A percentile compares a stretch with the other conserved stretches of the same genome.
These are phyloP conservation scores for Dendrobium catenatum DNA, from an alignment of 106 monocot species.

Conservation along the genomic window DNA sequence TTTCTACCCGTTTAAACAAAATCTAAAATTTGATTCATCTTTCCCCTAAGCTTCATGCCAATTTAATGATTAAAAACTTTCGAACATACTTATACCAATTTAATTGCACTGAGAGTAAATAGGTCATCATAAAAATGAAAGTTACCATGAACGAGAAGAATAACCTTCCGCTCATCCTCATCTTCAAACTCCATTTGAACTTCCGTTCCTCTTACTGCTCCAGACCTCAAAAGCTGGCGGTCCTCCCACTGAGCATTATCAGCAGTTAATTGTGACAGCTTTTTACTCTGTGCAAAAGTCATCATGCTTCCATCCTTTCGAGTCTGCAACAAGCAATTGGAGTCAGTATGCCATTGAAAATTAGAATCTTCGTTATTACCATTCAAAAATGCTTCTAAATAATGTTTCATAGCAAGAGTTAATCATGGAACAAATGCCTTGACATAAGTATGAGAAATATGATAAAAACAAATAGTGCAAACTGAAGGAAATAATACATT, in stretches of 20 bases:
- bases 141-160: slow-evolving; percentile 98
- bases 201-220: slow-evolving; percentile 96
- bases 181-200: slow-evolving; percentile 94
- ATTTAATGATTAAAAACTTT: not conserved
- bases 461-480: not conserved
- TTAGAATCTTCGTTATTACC: not conserved
- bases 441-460: not conserved
- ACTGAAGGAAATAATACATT: not conserved
- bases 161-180: slow-evolving; percentile 97
- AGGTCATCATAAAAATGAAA: not conserved
- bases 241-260: slow-evolving; percentile 99
- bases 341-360: not conserved
- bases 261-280: slow-evolving; percentile 87
- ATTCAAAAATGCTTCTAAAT: not conserved
- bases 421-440: not conserved
- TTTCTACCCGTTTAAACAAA: not conserved
- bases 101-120: not conserved
- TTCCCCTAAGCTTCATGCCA: not conserved
- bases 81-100: not conserved
- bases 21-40: slow-evolving; percentile 3
- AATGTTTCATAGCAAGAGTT: not conserved
- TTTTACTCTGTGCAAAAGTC: slow-evolving; percentile 95
- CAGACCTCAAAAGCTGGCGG: slow-evolving; percentile 87
- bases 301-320: slow-evolving; percentile 84
- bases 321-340: slow-evolving; percentile 42